A percentile compares a stretch with the other conserved stretches of the same genome.
Evolutionary conservation across 352 stramenopile species (phyloP).

Genomic region (Phytophthora sp.): DNA sequence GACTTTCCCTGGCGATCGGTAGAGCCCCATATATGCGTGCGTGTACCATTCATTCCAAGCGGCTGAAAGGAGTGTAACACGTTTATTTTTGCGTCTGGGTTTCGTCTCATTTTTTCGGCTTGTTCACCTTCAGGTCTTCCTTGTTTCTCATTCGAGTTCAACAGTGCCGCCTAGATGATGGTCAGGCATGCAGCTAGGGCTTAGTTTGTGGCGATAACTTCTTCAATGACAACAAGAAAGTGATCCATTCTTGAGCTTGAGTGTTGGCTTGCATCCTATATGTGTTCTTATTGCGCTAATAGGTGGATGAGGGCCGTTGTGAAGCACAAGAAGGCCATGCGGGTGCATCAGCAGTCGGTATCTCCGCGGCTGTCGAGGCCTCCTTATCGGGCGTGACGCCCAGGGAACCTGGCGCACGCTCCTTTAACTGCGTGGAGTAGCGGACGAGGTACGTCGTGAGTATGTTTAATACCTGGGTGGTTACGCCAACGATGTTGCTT

Average conservation of each 20-base stretch:
- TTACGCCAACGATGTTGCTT: no score
- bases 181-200: not conserved
- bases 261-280: no score
- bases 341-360: not conserved
- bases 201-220: not conserved
- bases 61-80: slow-evolving; percentile 10
- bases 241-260: not conserved
- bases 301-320: no score
- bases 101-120: not conserved
- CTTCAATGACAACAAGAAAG: not conserved
- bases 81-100: slow-evolving; percentile 13
- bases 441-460: no score
- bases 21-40: not conserved
- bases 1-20: slow-evolving; percentile 29
- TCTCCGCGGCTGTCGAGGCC: not conserved
- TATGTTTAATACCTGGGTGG: no score
- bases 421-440: slow-evolving; percentile 16
- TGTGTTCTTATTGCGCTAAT: not conserved
- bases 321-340: slow-evolving; percentile 4
- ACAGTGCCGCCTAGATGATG: not conserved
- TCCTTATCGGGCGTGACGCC: not conserved
- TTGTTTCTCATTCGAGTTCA: not conserved
- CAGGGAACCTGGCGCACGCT: not conserved
- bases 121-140: not conserved
- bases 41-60: slow-evolving; percentile 29